phyloP scores from a whole-genome alignment of 2,329 filamentous ascomycete species.

The Cercospora zeina region DNA sequence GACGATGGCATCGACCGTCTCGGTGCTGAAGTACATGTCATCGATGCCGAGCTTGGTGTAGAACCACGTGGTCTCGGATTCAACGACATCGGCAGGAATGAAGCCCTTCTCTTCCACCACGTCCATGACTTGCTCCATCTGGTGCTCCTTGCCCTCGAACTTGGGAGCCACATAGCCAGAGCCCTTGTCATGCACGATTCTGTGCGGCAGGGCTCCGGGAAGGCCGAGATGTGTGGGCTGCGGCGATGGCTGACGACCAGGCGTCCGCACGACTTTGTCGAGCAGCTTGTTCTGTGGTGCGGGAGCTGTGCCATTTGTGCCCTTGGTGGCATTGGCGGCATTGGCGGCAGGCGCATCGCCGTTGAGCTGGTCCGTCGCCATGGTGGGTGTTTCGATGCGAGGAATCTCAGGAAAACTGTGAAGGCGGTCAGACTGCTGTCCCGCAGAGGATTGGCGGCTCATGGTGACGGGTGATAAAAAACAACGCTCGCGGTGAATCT shows the following conservation, averaged over 20 bases:
- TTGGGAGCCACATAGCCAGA: constrained; percentile 93
- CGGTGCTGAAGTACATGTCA: constrained; percentile 95
- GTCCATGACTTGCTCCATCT: constrained; percentile 88
- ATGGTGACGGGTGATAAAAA: neutral
- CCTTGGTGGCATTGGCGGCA: constrained; percentile 15
- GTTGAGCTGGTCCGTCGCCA: constrained; percentile 23
- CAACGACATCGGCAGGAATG: constrained; percentile 79
- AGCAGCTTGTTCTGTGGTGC: constrained; percentile 56
- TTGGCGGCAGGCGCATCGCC: constrained; percentile 8
- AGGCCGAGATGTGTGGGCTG: constrained; percentile 83
- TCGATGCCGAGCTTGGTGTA: constrained; percentile 97
- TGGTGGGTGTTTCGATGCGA: constrained; percentile 13
- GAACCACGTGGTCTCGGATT: constrained; percentile 90
- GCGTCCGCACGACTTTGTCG: constrained; percentile 55
- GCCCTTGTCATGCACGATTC: constrained; percentile 78
- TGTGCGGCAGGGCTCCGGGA: constrained; percentile 54
- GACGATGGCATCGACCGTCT: constrained; percentile 80
- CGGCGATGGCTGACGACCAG: constrained; percentile 72
- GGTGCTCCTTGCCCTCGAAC: constrained; percentile 87
- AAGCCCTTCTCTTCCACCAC: constrained; percentile 76
- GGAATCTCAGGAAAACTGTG: neutral
- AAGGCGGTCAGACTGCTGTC: constrained; percentile 5
- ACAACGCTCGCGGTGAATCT: constrained; percentile 15
- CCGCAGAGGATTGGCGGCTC: neutral
- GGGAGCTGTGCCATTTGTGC: constrained; percentile 20